A percentile compares a stretch with the other conserved stretches of the same genome.
These are phyloP conservation scores for Fragaria iinumae DNA, from an alignment of 306 rosid genomes.

Conservation along the genomic window DNA sequence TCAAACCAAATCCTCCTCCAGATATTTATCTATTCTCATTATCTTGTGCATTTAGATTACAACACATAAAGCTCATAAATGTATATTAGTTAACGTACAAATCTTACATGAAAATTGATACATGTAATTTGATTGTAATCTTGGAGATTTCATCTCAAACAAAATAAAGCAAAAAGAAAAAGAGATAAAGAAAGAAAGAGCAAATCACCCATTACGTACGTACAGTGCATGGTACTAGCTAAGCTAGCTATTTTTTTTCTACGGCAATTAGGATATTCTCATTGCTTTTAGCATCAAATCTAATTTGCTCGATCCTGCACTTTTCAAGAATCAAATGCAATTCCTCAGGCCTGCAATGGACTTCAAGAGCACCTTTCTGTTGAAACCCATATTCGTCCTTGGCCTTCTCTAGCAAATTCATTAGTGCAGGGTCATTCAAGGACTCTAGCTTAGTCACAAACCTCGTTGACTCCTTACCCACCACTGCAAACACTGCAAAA, in stretches of 20 bases:
- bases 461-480: constrained; percentile 51
- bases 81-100: too few species aligned
- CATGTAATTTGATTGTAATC: background rate
- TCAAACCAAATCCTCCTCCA: too few species aligned
- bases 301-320: constrained; percentile 7
- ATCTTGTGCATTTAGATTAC: too few species aligned
- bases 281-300: background rate
- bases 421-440: constrained; percentile 50
- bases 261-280: background rate
- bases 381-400: constrained; percentile 59
- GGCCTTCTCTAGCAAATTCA: constrained; percentile 53
- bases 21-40: too few species aligned
- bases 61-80: too few species aligned
- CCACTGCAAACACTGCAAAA: constrained; percentile 54
- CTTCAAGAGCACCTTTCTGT: constrained; percentile 60
- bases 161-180: too few species aligned
- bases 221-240: background rate
- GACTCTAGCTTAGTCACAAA: constrained; percentile 48
- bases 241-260: background rate
- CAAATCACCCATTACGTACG: too few species aligned
- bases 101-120: too few species aligned
- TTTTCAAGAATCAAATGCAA: constrained; percentile 49
- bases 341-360: constrained; percentile 59
- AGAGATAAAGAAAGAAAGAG: too few species aligned
- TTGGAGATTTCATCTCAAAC: background rate